Base-by-base conservation (phyloP, 108 stramenopile genomes). In the Schizochytrium sp. region DNA sequence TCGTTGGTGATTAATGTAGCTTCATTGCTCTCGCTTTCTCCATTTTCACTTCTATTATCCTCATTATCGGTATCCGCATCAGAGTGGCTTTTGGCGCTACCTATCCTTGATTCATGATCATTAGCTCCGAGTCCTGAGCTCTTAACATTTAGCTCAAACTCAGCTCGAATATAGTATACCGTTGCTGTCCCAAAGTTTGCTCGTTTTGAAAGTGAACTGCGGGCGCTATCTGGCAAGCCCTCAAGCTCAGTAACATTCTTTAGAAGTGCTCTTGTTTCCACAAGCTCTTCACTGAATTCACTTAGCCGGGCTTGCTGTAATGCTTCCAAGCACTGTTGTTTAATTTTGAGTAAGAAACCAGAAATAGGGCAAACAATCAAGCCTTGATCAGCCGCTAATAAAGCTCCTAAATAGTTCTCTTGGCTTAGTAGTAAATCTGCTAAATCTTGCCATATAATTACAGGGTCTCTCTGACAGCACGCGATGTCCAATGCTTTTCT, bases 101-200 rank as follows among this genome's bases (percentile, higher is more conserved):
- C 28, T 28, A 28, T 28, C 28, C 28, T 28, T 28, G 28, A 28
- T 28, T 28, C 28, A 1, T 38, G 64, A 15, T 38, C 64, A 69
- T 44, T 44, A 28, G 42, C 42, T 44, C 42, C 42, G 12, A 44
- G 44, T 38, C 2, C 64, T 12, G 64, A 2, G 8, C 15, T 44
- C 10, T 44, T 44, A 8, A 69, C 64, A 38, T 69, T 44, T 38
- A 69, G 64, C 64, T 69, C 64, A 44, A 69, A 69, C 64, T 69
- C 64, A 13, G 64, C 64, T 13, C 64, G 64, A 69, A 44, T 44
- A 69, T 44, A 69, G 1, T 38, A 38, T 44, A 44, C 64, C 64
- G 40, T 28, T 38, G 28, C 59, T 60, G 17, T n/a, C 17, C 2
- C 0, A 17, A 17, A 17, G 17, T 60, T 17, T n/a, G 59, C 59